Conservation (phyloP, 768 basidiomycete genomes). For the Cystofilobasidium macerans region DNA sequence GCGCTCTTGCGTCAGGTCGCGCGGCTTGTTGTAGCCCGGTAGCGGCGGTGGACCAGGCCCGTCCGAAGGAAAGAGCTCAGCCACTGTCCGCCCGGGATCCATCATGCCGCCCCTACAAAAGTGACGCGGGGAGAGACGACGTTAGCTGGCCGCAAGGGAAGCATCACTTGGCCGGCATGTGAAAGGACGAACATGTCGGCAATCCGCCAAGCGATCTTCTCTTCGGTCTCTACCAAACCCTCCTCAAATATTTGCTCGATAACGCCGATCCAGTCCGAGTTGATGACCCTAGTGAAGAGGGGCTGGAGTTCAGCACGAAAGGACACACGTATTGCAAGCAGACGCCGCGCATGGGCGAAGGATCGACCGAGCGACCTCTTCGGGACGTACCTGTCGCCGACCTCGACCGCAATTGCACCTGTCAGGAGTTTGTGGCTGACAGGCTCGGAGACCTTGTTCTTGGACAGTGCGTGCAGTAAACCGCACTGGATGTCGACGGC, state of each 20-base stretch:
- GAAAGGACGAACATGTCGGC: not conserved
- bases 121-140: conserved; percentile 37
- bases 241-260: conserved; percentile 57
- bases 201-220: not conserved
- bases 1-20: conserved; percentile 11
- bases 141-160: not conserved
- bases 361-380: conserved; percentile 42
- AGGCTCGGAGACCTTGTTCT: conserved; percentile 54
- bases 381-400: conserved; percentile 32
- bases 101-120: conserved; percentile 14
- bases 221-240: conserved; percentile 13
- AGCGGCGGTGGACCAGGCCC: conserved; percentile 7
- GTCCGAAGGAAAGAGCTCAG: conserved; percentile 39
- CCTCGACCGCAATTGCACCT: conserved; percentile 42
- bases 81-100: conserved; percentile 8
- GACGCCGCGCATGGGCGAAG: no score
- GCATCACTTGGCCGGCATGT: no score
- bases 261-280: conserved; percentile 82
- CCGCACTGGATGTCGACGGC: conserved; percentile 52
- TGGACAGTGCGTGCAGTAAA: conserved; percentile 63
- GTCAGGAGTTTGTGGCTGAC: conserved; percentile 50
- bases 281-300: conserved; percentile 54
- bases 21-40: conserved; percentile 33
- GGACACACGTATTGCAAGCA: no score
- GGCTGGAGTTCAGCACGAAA: no score